phyloP scores from a whole-genome alignment of 192 early-diverging fungal species.

The Gigaspora rosea region DNA sequence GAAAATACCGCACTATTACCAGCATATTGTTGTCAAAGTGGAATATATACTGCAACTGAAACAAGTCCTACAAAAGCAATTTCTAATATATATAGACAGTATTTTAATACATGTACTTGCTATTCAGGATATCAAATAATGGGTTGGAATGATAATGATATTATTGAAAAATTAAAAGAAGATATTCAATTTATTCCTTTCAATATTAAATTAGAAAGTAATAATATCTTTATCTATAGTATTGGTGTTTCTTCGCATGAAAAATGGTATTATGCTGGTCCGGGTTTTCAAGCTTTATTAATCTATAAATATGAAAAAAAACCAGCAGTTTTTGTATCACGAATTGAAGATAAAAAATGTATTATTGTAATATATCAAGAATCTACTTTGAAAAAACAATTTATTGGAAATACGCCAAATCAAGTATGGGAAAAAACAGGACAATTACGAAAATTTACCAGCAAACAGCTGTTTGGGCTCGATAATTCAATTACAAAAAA shows the following conservation, averaged over 20 bases:
- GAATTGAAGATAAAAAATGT: neutral
- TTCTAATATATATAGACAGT: neutral
- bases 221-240: neutral
- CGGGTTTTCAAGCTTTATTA: neutral
- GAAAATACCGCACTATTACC: neutral
- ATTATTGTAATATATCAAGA: conserved; percentile 4
- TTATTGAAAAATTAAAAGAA: neutral
- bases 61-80: no score
- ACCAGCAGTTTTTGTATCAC: conserved; percentile 6
- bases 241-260: neutral
- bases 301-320: neutral
- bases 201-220: neutral
- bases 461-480: neutral
- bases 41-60: neutral
- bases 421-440: neutral
- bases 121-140: conserved; percentile 3
- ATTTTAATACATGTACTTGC: neutral
- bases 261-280: conserved; percentile 1
- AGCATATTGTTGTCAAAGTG: conserved; percentile 7
- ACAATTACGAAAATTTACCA: neutral
- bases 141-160: conserved; percentile 7
- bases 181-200: no score
- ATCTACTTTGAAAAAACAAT: conserved; percentile 3
- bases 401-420: no score
- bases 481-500: conserved; percentile 11